Conservation (phyloP, 768 basidiomycete species). For the Pleurotus ostreatus region DNA sequence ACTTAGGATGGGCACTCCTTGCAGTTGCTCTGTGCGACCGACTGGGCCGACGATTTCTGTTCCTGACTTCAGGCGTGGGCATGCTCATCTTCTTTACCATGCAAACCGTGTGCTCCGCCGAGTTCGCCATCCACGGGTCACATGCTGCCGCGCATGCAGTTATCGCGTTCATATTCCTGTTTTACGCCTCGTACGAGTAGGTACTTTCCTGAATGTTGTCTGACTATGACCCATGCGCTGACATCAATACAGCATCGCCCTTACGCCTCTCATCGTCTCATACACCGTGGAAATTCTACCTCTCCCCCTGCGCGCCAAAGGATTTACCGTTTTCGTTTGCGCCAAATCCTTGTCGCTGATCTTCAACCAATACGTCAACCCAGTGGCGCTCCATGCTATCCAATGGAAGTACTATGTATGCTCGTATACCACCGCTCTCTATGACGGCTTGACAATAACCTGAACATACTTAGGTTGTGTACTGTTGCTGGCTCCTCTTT, state of each 20-base stretch:
- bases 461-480: conserved; percentile 45
- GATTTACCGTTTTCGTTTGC: conserved; percentile 78
- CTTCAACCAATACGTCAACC: conserved; percentile 89
- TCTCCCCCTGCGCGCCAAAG: conserved; percentile 79
- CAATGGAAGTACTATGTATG: conserved; percentile 75
- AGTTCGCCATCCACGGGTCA: not conserved
- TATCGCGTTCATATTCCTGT: conserved; percentile 19
- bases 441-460: not conserved
- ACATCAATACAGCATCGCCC: conserved; percentile 50
- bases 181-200: conserved; percentile 29
- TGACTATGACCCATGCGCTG: conserved; percentile 19
- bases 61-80: conserved; percentile 36
- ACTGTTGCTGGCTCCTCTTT: conserved; percentile 64
- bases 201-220: not conserved
- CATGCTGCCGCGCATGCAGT: not conserved
- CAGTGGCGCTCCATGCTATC: conserved; percentile 38
- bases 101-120: conserved; percentile 48
- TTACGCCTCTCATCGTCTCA: conserved; percentile 80
- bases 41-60: conserved; percentile 23
- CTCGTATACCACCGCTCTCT: conserved; percentile 5
- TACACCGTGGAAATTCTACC: conserved; percentile 91
- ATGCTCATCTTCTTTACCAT: conserved; percentile 55
- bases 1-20: not conserved
- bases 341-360: conserved; percentile 74
- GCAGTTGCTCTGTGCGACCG: not conserved